Base-by-base conservation (phyloP, 208 protist genomes). In the Crithidia acanthocephali region DNA sequence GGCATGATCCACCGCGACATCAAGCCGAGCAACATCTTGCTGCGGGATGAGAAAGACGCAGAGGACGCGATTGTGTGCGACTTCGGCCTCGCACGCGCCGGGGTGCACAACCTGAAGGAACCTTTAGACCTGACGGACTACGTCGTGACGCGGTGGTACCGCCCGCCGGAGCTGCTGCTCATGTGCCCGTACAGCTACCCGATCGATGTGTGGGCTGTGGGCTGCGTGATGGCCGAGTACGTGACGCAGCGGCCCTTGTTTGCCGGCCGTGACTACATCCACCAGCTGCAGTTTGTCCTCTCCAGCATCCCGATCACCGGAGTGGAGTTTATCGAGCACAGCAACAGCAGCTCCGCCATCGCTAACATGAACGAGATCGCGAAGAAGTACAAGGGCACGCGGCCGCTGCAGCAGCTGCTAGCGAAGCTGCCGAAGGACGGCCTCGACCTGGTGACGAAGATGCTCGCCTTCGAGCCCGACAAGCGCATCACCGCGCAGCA, bases 201-300 rank as follows among this genome's bases (percentile, higher is more conserved):
- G 1, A 85, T 99, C 58, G 99, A 99, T 79, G 68, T 99, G 20
- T 99, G 99, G 99, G 93, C 92, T 0, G 91, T 99, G 18, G 99
- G 99, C 18, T 99, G 99, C 75, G 99, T 99, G 50, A 97, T 99
- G 50, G 98, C 91, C 9, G 99, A 99, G 81, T 84, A 99, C 57
- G 83, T 99, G 9, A 90, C 92, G 25, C 81, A 83, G 37, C 74
- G 81, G 1, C 85, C 91, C 11, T 68, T 97, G 55, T 98, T 98
- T 72, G 85, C 86, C 44, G 94, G 94, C 9, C 78, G 87, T 0
- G 90, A 96, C 72, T 97, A 97, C 74, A 83, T 98, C 55, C 82
- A 95, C 68, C 92, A 97, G 77, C 83, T 96, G 69, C 84, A 94
- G 80, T 83, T 96, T 57, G 87, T 96, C 30, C 67, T 96, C 45